Base-by-base conservation (phyloP, 768 basidiomycete genomes). In the Leccinum aurantiacum region DNA sequence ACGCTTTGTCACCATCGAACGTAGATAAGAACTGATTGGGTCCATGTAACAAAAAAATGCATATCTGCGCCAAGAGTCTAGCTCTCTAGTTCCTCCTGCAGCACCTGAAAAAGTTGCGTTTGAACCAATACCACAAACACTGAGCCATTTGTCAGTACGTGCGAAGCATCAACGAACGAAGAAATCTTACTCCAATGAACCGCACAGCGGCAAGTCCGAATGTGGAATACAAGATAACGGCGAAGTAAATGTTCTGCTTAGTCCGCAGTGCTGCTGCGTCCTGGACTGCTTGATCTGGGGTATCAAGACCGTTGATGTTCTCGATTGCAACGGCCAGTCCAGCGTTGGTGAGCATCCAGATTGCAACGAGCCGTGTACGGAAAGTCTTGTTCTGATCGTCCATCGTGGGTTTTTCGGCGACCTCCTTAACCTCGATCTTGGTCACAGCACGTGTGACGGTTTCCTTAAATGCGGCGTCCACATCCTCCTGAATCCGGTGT, bases 311-410 rank as follows among this genome's bases (percentile, higher is more conserved):
- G 64, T 87, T 89, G 63, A 89, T 77, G 63, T 85, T 91, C 73
- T 89, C 85, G 57, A 93, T 90, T 35, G 88, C 84, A 58, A 93
- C 80, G 4, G 89, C 86, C 22, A 93, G 75, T 6, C 67, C 77
- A 37, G 89, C 90, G 67, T 93, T 93, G 11, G 74, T 63, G 53
- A 90, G 75, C 84, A 93, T 89, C 93, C 93, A 93, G 56, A 82
- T 78, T 13, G 88, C 84, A 47, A 94, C 91, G 24, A 95, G 80
- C 53, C 93, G 88, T 3, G 93, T 95, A 59, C 93, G 86, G 89
- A 95, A 95, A 13, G 93, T 95, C 77, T 87, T 90, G 78, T 95
- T 95, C 74, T 88, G 80, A 69, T 95, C 93, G 70, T 95, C 93
- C 82, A 89, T 80, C 1, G 85, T 93, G 4, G 93, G 93, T 70